Conservation (phyloP, 202 grass and related monocot genomes). For the Schoenoplectus tabernaemontani region DNA sequence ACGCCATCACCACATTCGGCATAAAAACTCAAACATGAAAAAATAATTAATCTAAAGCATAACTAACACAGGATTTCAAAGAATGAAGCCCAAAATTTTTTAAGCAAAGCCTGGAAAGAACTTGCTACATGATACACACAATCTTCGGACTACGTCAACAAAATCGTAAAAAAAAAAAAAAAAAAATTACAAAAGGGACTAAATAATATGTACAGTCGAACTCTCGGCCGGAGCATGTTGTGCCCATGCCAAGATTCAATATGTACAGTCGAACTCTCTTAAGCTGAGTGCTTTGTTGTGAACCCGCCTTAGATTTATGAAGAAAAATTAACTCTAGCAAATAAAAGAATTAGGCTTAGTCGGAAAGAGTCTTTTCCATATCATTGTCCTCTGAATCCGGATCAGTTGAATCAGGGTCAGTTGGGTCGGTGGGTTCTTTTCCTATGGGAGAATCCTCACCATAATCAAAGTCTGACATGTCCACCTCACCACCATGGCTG, state of each 20-base stretch:
- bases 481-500: conserved; percentile 11
- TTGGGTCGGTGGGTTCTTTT: background rate
- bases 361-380: conserved; percentile 17
- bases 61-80: background rate
- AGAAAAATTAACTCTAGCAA: background rate
- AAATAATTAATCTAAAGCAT: background rate
- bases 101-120: conserved; percentile 5
- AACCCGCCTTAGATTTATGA: background rate
- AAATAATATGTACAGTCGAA: too few species aligned
- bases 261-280: conserved; percentile 17
- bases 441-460: conserved; percentile 7
- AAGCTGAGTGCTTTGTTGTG: background rate
- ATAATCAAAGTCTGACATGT: conserved; percentile 10
- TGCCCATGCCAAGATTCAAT: background rate
- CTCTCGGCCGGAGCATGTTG: conserved; percentile 6
- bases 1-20: background rate
- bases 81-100: conserved; percentile 12
- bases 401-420: background rate
- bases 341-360: conserved; percentile 13
- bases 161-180: background rate
- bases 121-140: conserved; percentile 14
- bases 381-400: conserved; percentile 11
- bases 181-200: conserved; percentile 17
- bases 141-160: background rate
- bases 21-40: background rate